phyloP scores from a whole-genome alignment of 257 asterid species.

The Ehretia macrophylla region DNA sequence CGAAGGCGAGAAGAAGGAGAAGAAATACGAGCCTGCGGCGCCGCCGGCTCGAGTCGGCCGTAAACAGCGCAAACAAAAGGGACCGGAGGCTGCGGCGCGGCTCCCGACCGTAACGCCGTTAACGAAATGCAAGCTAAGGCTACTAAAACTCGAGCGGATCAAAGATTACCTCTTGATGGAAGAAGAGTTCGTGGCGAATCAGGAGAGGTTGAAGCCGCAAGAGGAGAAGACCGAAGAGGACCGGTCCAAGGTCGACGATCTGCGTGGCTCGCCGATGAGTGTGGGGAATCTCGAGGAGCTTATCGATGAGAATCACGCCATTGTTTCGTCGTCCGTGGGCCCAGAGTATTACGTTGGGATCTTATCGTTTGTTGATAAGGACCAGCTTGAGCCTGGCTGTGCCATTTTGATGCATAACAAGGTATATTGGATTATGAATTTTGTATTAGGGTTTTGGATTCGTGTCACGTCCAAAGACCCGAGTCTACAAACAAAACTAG shows the following conservation, averaged over 20 bases:
- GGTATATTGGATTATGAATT: slow-evolving; percentile 30
- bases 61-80: slow-evolving; percentile 86
- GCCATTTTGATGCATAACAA: slow-evolving; percentile 92
- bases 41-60: slow-evolving; percentile 94
- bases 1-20: slow-evolving; percentile 82
- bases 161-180: slow-evolving; percentile 82
- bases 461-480: too few species aligned
- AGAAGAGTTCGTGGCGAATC: slow-evolving; percentile 85
- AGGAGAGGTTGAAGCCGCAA: slow-evolving; percentile 85
- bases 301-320: slow-evolving; percentile 90
- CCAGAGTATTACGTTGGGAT: slow-evolving; percentile 92
- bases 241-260: slow-evolving; percentile 77
- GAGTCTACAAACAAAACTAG: too few species aligned
- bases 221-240: slow-evolving; percentile 98
- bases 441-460: slow-evolving; percentile 1
- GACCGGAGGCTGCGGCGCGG: slow-evolving; percentile 80
- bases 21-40: slow-evolving; percentile 82
- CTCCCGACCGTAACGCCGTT: slow-evolving; percentile 75
- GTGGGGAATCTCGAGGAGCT: slow-evolving; percentile 86
- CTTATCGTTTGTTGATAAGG: slow-evolving; percentile 82
- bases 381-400: slow-evolving; percentile 94
- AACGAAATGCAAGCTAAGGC: slow-evolving; percentile 70
- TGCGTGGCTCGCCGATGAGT: slow-evolving; percentile 90
- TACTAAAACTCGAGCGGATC: slow-evolving; percentile 65
- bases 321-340: slow-evolving; percentile 78